These are phyloP conservation scores for Lyophyllum shimeji DNA, from an alignment of 768 basidiomycete species.

Conservation along the genomic window DNA sequence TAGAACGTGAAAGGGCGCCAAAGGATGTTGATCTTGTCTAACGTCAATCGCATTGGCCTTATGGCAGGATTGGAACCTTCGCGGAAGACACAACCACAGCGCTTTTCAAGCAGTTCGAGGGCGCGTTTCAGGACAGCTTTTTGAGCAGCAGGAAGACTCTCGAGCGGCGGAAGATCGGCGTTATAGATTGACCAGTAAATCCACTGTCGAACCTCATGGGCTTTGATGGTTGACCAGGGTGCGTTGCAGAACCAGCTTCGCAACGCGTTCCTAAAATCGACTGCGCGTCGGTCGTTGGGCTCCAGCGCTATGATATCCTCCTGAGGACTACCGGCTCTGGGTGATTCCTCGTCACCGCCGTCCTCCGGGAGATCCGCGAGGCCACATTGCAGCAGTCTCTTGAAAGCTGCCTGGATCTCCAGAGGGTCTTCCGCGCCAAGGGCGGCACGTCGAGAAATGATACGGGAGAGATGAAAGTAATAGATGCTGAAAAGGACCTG, in stretches of 20 bases:
- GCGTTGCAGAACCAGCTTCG: slow-evolving; percentile 78
- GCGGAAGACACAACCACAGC: slow-evolving; percentile 64
- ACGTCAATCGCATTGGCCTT: slow-evolving; percentile 64
- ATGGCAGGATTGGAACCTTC: slow-evolving; percentile 55
- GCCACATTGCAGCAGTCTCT: slow-evolving; percentile 65
- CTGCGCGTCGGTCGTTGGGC: slow-evolving; percentile 63
- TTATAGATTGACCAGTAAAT: slow-evolving; percentile 85
- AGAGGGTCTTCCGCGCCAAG: slow-evolving; percentile 42
- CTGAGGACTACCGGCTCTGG: slow-evolving; percentile 59
- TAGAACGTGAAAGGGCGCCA: slow-evolving; percentile 74
- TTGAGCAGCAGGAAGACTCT: slow-evolving; percentile 45
- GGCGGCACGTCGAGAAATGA: slow-evolving; percentile 47
- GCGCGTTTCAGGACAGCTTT: slow-evolving; percentile 56
- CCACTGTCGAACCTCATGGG: slow-evolving; percentile 67
- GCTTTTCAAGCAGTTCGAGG: slow-evolving; percentile 64
- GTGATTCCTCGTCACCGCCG: slow-evolving; percentile 55
- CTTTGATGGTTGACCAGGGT: slow-evolving; percentile 71
- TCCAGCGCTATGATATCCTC: slow-evolving; percentile 60
- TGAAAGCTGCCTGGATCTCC: slow-evolving; percentile 60
- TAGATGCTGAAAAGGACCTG: slow-evolving; percentile 74
- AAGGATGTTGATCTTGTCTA: slow-evolving; percentile 72
- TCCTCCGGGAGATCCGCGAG: slow-evolving; percentile 54
- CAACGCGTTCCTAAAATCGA: slow-evolving; percentile 69
- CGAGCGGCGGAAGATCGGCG: slow-evolving; percentile 52
- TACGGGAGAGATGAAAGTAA: slow-evolving; percentile 48